These are phyloP conservation scores for Pseudopyrenochaeta lycopersici DNA, from an alignment of 2,329 filamentous ascomycete species.

Conservation along the genomic window DNA sequence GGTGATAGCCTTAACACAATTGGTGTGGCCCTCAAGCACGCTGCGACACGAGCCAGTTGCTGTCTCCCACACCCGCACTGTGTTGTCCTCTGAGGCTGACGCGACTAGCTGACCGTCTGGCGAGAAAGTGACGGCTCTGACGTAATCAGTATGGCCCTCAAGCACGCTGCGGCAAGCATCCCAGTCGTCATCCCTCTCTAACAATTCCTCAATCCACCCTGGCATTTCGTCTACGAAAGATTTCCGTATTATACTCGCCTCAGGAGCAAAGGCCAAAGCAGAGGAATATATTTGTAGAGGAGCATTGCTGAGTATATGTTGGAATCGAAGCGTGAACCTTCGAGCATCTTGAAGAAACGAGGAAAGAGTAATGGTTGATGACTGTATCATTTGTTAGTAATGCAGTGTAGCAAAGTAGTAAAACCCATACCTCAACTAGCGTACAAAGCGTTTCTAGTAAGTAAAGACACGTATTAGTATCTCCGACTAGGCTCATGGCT, in stretches of 20 bases:
- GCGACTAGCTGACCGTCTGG: no score
- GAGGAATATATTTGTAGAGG: constrained; percentile 51
- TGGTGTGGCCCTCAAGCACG: no score
- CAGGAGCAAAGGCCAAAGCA: constrained; percentile 49
- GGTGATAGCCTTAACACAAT: no score
- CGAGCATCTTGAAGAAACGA: constrained; percentile 40
- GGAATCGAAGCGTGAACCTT: constrained; percentile 42
- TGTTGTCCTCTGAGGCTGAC: no score
- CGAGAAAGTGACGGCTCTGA: constrained; percentile 12
- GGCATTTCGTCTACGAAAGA: constrained; percentile 11
- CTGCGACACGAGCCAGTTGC: no score
- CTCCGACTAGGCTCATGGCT: constrained; percentile 48
- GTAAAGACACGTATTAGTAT: constrained; percentile 29
- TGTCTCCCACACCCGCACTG: no score
- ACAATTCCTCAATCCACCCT: constrained; percentile 7
- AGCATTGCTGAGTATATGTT: constrained; percentile 32
- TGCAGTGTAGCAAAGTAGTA: no score
- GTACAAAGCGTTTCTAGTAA: constrained; percentile 19
- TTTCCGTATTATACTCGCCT: constrained; percentile 21
- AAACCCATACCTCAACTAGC: constrained; percentile 16
- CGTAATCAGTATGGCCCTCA: constrained; percentile 5
- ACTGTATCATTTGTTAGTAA: constrained; percentile 4
- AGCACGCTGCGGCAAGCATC: constrained; percentile 7
- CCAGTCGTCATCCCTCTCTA: constrained; percentile 16
- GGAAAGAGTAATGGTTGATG: constrained; percentile 9